Evolutionary conservation across 257 asterid genomes (phyloP).

Genomic region (Lycium barbarum): DNA sequence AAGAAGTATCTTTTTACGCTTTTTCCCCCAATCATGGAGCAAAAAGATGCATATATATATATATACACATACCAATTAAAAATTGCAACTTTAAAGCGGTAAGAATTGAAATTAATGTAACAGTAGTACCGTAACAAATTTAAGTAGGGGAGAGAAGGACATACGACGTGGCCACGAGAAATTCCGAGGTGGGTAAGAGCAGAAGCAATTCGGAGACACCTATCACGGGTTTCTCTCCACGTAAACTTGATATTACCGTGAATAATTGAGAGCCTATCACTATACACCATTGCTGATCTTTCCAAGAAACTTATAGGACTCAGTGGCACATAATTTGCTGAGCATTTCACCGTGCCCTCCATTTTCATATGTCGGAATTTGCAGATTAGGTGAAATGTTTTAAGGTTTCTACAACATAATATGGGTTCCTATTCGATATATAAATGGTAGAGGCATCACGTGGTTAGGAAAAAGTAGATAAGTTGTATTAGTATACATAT

Average conservation of each 20-base stretch:
- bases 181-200: not conserved
- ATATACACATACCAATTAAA: no score
- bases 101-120: no score
- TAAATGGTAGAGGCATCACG: no score
- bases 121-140: not conserved
- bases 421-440: no score
- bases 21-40: no score
- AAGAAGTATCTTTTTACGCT: no score
- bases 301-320: constrained; percentile 17
- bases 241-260: not conserved
- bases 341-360: not conserved
- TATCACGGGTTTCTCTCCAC: not conserved
- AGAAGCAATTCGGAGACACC: constrained; percentile 10
- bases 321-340: not conserved
- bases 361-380: not conserved
- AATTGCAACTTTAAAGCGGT: no score
- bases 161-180: not conserved
- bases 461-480: no score
- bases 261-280: not conserved
- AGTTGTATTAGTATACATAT: no score
- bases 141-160: not conserved
- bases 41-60: no score
- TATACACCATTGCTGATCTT: constrained; percentile 13
- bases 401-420: no score
- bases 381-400: no score